Conservation (phyloP, 805 yeast genomes). For the Candida krabiensis region DNA sequence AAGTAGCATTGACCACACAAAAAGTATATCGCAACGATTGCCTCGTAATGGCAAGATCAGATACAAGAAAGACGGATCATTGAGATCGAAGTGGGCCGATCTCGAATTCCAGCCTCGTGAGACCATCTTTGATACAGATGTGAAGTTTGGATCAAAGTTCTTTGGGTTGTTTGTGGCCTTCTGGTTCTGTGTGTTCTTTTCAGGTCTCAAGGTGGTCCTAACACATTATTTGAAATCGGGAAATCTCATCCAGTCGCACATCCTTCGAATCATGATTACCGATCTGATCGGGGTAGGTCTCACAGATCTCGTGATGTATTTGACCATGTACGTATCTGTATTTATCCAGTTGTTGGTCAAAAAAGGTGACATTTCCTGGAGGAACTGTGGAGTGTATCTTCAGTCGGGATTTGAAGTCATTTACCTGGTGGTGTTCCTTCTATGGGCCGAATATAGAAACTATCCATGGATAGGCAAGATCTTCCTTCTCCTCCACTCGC, state of each 20-base stretch:
- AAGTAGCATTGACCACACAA: too few species aligned
- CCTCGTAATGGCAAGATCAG: too few species aligned
- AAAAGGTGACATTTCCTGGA: slow-evolving; percentile 56
- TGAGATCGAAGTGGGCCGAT: slow-evolving; percentile 56
- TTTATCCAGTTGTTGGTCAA: slow-evolving; percentile 57
- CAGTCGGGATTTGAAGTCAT: slow-evolving; percentile 55
- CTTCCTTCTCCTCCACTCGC: slow-evolving; percentile 77
- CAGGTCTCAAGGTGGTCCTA: slow-evolving; percentile 52
- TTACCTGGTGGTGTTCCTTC: slow-evolving; percentile 53
- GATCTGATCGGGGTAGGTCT: slow-evolving; percentile 69
- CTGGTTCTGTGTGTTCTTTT: slow-evolving; percentile 67
- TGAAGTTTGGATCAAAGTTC: slow-evolving; percentile 49
- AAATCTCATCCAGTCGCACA: slow-evolving; percentile 47
- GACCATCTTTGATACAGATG: slow-evolving; percentile 54
- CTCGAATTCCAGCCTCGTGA: slow-evolving; percentile 44
- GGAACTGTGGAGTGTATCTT: slow-evolving; percentile 57
- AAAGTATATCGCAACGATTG: too few species aligned
- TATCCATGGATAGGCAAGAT: slow-evolving; percentile 92
- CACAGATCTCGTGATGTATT: slow-evolving; percentile 75
- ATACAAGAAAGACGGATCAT: slow-evolving; percentile 33
- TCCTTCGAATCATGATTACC: slow-evolving; percentile 55
- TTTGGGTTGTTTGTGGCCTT: slow-evolving; percentile 79
- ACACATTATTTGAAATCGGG: slow-evolving; percentile 52
- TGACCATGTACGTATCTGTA: slow-evolving; percentile 60
- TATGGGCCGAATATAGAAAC: slow-evolving; percentile 52